Base-by-base conservation (phyloP, 352 stramenopile genomes). In the Phytophthora colocasiae region DNA sequence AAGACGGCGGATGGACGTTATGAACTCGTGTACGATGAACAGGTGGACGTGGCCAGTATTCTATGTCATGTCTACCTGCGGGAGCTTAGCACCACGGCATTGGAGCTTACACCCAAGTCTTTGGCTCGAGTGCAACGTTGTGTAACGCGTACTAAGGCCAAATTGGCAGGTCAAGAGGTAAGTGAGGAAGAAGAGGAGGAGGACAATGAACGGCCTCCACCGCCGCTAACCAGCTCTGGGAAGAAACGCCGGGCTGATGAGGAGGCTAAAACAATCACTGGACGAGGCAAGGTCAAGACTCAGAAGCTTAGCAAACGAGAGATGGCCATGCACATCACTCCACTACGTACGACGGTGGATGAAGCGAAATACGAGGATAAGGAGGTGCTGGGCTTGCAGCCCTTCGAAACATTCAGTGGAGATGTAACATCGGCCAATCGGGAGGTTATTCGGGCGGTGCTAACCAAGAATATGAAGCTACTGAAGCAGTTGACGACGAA, bases 401-500 rank as follows among this genome's bases (percentile, higher is more conserved):
- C 59, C 2, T 73, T 88, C 22, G 27, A 60, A 7, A 43, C 66
- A 7, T 74, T 76, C 38, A 78, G 65, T 52, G 74, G 87, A 3
- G 83, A 94, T 51, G 72, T 81, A 32, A 53, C 80, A 2, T 77
- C 80, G 6, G 78, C 73, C 26, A 78, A 79, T 40, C 83, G 85
- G 12, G 86, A 94, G 52, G 79, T 94, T 12, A 65, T 92, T 27
- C 83, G 86, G 2, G 83, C 83, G 0, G 86, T 92, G 41, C 58
- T 92, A 15, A 91, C 82, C 36, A 80, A 81, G 51, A 84, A 94
- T 63, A 61, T 88, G 65, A 83, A 87, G 58, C n/a, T 92, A 44
- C 62, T 94, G 11, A 87, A 90, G 70, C 79, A 77, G 38, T 66
- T 92, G 2, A 89, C 78, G 24, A 80, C 70, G 0, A 71, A 90